Evolutionary conservation across 1,284 basidiomycete species (phyloP), one percentile per base, ranked within the genome.

Genomic region (Ganoderma lingzhi): DNA sequence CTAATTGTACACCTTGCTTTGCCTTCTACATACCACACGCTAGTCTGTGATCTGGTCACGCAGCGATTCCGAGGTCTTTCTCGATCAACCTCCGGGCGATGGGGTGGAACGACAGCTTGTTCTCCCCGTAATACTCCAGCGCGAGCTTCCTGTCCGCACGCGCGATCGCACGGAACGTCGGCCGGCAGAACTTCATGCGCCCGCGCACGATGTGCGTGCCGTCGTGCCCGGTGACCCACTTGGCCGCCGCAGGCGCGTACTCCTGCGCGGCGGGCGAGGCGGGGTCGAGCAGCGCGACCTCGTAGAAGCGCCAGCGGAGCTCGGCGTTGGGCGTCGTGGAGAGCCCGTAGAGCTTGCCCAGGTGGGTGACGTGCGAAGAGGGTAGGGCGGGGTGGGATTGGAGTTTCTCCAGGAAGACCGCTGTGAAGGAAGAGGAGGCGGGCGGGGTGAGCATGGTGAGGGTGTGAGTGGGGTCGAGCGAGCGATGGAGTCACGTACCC

Each of bases 171-270:
- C 86, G 80, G 76, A 93, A 89, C 9, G 88, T 81, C 0, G 91
- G 91, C 66, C 94, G 80, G 78, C 92, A 94, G 82, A 94, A 94
- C 79, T 95, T 95, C 93, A 95, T 94, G 28, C 93, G 84, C 4
- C 92, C 93, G 76, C 91, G 90, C 69, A 93, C 80, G 48, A 88
- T 80, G 3, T 86, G 89, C 14, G 84, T 86, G 37, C 82, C 87
- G 70, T 89, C 88, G 28, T 79, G 82, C 2, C 91, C 92, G 17
- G 90, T 86, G n/a, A 91, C 88, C 93, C 93, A 94, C 41, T 86
- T 82, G 0, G 84, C 86, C 1, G 90, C 93, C 28, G 85, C 82
- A 0, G 67, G 66, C 1, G 87, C 88, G 69, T 85, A 87, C 15
- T 76, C 73, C 62, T 82, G 81, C 2, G 90, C 90, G 3, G 84